Percentiles rank a stretch among this genome's conserved stretches.
These are phyloP conservation scores for Podila clonocystis DNA, from an alignment of 192 early-diverging fungal species.

Conservation along the genomic window DNA sequence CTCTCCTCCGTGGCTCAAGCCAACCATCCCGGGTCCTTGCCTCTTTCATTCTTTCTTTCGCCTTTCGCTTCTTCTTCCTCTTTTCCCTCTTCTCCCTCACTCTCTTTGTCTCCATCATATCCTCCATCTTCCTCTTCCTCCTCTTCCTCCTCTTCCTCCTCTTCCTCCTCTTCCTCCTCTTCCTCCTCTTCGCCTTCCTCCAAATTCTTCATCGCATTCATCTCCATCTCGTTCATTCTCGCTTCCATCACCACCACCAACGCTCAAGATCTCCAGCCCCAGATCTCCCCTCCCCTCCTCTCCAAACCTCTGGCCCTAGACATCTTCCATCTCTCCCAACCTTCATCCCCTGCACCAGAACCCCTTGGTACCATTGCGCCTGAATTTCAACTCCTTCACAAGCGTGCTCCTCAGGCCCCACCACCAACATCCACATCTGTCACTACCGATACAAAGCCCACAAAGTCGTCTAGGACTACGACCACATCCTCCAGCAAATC, in stretches of 20 bases:
- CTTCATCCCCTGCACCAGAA: not conserved
- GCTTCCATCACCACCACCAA: not conserved
- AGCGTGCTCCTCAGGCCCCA: not conserved
- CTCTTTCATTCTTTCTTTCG: not conserved
- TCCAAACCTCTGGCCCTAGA: slow-evolving; percentile 1
- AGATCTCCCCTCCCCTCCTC: not conserved
- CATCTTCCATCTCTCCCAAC: not conserved
- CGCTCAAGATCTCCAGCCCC: not conserved
- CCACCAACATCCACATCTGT: slow-evolving; percentile 3
- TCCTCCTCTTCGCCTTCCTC: not conserved
- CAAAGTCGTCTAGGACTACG: slow-evolving; percentile 12
- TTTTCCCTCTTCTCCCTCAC: not conserved
- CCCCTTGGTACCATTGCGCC: not conserved
- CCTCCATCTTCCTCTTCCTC: slow-evolving; percentile 3
- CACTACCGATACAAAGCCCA: not conserved
- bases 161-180: not conserved
- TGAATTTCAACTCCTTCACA: not conserved
- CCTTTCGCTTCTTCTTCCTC: not conserved
- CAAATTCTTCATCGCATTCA: not conserved
- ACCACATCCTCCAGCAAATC: not conserved
- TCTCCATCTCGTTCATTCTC: not conserved
- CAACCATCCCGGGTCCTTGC: not conserved
- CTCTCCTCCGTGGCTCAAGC: not conserved
- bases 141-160: not conserved
- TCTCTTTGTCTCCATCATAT: too few species aligned